A percentile compares a stretch with the other conserved stretches of the same genome.
Conservation (phyloP, 208 protist genomes). For the Crithidia acanthocephali region DNA sequence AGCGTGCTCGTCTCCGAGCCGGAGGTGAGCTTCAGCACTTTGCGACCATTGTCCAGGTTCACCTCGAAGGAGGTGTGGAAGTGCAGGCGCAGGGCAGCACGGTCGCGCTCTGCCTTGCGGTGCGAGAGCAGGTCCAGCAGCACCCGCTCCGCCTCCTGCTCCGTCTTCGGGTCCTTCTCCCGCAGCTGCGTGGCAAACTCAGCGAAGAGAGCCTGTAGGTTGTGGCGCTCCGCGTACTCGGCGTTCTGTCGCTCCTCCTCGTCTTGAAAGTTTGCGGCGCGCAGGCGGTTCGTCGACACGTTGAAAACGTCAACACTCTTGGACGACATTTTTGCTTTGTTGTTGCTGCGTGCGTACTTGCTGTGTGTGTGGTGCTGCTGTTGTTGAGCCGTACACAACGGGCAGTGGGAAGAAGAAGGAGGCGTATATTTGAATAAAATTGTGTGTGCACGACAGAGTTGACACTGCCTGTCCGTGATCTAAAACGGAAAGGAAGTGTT, state of each 20-base stretch:
- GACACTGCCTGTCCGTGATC: too few relatives aligned
- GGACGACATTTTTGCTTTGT: conserved; percentile 33
- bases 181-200: conserved; percentile 77
- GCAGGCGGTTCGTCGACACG: conserved; percentile 63
- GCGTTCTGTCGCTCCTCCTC: conserved; percentile 74
- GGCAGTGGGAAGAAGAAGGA: background rate
- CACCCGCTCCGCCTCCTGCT: conserved; percentile 73
- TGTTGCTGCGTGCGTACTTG: too few relatives aligned
- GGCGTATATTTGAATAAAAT: too few relatives aligned
- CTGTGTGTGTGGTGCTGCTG: too few relatives aligned
- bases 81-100: conserved; percentile 75
- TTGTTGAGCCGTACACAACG: background rate
- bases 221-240: conserved; percentile 81
- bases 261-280: conserved; percentile 66
- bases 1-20: conserved; percentile 64
- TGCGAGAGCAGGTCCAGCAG: conserved; percentile 80
- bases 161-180: conserved; percentile 80
- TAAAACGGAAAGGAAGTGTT: too few relatives aligned
- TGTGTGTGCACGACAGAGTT: too few relatives aligned
- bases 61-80: conserved; percentile 78
- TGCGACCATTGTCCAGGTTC: conserved; percentile 80
- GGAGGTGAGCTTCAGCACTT: conserved; percentile 59
- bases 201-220: conserved; percentile 71
- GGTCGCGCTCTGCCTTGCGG: conserved; percentile 77
- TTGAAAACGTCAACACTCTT: conserved; percentile 66